Evolutionary conservation across 2,329 filamentous ascomycete genomes (phyloP), one percentile per base, ranked within the genome.

Genomic region (Neofusicoccum parvum): DNA sequence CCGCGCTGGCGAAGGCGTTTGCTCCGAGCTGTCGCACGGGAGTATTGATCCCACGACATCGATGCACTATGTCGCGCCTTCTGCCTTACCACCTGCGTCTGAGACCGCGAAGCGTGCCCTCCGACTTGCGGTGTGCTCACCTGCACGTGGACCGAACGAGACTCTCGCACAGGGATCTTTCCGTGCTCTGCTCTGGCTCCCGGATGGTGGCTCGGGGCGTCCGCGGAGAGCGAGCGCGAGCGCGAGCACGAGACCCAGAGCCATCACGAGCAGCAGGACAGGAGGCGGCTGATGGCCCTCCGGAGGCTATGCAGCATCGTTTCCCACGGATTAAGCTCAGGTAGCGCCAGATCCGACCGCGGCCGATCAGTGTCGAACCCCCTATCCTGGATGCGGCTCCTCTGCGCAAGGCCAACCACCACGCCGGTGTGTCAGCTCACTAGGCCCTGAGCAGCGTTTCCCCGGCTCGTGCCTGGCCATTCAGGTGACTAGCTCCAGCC

Each of bases 361-460:
- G 27, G n/a, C 14, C 37, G 20, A 23, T 46, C 56, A 7, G 41
- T 37, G 12, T 20, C 37, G 4, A 32, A 17, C 5, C 37, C 34
- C 49, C 37, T 58, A 39, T n/a, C 37, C 43, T 48, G 43, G 39
- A 60, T 60, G 56, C 56, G 56, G 56, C 56, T 60, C 56, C 56
- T 60, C 14, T 7, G 14, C 20, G 39, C 37, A 46, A 59, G 39
- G 54, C 54, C 54, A 6, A 5, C 37, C 37, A 23, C n/a, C 37
- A 56, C 9, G 45, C 54, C 41, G 39, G 41, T 20, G 43, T 48
- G 43, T 37, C 56, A 60, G 56, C 27, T 14, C 32, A 48, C 41
- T 36, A 32, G 23, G 48, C 14, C 11, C 17, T 32, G 9, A 23
- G 3, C 46, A 23, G 17, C 46, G 46, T 10, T 27, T 15, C 48